These are phyloP conservation scores for Trapa bicornis DNA, from an alignment of 345 rosid genomes.

Conservation along the genomic window DNA sequence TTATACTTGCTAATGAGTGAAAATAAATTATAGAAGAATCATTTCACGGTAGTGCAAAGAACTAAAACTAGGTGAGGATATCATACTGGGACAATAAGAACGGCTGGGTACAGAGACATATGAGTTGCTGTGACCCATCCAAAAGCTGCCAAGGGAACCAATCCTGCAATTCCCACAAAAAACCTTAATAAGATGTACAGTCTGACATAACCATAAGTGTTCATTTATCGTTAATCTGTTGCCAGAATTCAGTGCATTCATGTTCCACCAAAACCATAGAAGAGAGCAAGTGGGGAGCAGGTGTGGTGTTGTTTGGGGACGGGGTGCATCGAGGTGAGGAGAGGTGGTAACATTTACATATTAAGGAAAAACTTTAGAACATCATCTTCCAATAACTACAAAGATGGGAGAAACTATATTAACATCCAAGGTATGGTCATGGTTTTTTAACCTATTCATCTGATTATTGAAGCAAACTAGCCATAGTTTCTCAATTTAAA, in stretches of 20 bases:
- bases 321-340: too few relatives aligned
- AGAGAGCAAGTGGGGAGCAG: too few relatives aligned
- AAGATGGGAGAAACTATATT: too few relatives aligned
- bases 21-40: background rate
- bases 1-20: background rate
- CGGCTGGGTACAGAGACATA: constrained; percentile 72
- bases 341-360: too few relatives aligned
- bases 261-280: background rate
- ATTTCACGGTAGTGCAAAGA: background rate
- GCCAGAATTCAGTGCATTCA: background rate
- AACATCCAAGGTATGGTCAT: background rate
- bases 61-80: constrained; percentile 1
- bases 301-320: too few relatives aligned
- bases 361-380: background rate
- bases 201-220: background rate
- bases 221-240: background rate
- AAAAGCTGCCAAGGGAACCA: constrained; percentile 77
- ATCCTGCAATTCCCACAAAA: constrained; percentile 25
- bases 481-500: background rate
- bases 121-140: constrained; percentile 89
- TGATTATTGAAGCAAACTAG: background rate
- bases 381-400: background rate
- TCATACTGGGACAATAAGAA: constrained; percentile 69
- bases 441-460: background rate
- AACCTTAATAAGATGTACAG: background rate